These are phyloP conservation scores for Anisodus acutangulus DNA, from an alignment of 257 asterid species.

Conservation along the genomic window DNA sequence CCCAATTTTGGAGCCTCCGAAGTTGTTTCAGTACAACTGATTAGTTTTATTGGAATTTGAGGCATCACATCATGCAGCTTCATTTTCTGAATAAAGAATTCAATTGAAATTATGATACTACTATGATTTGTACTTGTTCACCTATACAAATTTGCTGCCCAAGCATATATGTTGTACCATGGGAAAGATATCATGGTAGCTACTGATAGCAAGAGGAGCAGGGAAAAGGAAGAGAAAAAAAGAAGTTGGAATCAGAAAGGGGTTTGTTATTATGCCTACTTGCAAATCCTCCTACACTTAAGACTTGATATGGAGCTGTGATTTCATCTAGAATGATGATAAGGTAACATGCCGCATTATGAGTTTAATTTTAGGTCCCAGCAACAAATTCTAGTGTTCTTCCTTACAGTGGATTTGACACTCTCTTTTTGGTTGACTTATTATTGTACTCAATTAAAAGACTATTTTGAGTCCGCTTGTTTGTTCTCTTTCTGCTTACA, in stretches of 20 bases:
- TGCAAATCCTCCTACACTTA: background rate
- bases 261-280: background rate
- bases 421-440: constrained; percentile 3
- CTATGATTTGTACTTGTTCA: background rate
- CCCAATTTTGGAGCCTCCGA: constrained; percentile 43
- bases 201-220: too few relatives aligned
- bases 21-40: constrained; percentile 28
- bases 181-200: too few relatives aligned
- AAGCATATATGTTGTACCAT: too few relatives aligned
- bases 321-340: background rate
- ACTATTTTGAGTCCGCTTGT: background rate
- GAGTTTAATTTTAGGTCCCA: constrained; percentile 25
- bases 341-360: background rate
- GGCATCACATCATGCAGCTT: constrained; percentile 27
- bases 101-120: constrained; percentile 8
- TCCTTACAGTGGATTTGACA: background rate
- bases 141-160: background rate
- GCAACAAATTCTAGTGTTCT: background rate
- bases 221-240: too few relatives aligned
- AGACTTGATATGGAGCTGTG: background rate
- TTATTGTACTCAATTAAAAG: background rate
- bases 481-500: background rate
- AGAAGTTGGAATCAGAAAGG: too few relatives aligned
- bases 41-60: constrained; percentile 15
- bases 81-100: constrained; percentile 5